These are phyloP conservation scores for Vicia faba DNA, from an alignment of 306 rosid genomes.

Conservation along the genomic window DNA sequence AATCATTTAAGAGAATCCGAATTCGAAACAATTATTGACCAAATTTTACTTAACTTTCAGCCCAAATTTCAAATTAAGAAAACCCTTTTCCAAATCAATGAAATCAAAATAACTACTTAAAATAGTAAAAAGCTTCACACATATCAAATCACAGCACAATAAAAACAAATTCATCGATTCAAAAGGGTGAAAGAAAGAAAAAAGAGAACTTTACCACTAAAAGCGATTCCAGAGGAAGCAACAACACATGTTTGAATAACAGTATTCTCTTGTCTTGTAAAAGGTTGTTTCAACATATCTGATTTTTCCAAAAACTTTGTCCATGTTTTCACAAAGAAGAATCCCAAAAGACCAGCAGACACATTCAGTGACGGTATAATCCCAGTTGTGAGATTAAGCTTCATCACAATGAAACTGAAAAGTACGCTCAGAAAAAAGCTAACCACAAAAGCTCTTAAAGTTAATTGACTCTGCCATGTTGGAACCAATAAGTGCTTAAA, in stretches of 20 bases:
- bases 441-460: slow-evolving; percentile 55
- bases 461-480: slow-evolving; percentile 55
- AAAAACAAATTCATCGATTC: background rate
- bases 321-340: slow-evolving; percentile 59
- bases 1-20: background rate
- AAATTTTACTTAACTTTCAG: background rate
- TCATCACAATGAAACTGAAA: slow-evolving; percentile 60
- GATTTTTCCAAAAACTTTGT: slow-evolving; percentile 49
- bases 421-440: slow-evolving; percentile 49
- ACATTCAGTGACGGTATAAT: slow-evolving; percentile 63
- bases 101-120: background rate
- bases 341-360: slow-evolving; percentile 60
- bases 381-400: slow-evolving; percentile 60
- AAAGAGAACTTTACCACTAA: slow-evolving; percentile 51
- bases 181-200: background rate
- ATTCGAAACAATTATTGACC: background rate
- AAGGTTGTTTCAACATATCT: slow-evolving; percentile 49
- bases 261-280: slow-evolving; percentile 65
- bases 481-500: slow-evolving; percentile 51
- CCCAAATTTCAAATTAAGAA: background rate
- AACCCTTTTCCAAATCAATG: background rate
- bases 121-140: background rate
- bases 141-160: background rate
- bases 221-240: slow-evolving; percentile 65
- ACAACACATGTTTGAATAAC: slow-evolving; percentile 67